phyloP scores from a whole-genome alignment of 805 yeast species.

The Kregervanrija pseudodelftensis region DNA sequence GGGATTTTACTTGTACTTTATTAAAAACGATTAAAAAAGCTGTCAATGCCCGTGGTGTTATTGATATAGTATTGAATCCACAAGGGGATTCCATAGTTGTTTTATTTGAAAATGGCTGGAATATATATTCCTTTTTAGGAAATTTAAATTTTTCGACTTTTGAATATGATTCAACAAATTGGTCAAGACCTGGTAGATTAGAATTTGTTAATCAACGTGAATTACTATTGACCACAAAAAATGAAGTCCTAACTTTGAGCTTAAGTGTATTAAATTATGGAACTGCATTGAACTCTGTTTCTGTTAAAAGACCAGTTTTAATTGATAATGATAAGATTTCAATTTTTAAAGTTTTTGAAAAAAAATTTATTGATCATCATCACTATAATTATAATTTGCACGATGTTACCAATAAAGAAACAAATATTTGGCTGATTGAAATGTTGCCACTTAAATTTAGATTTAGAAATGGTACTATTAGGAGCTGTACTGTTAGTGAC shows the following conservation, averaged over 20 bases:
- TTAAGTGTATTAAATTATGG: slow-evolving; percentile 21
- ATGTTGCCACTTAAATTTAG: slow-evolving; percentile 39
- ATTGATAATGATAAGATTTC: slow-evolving; percentile 32
- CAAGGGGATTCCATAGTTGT: slow-evolving; percentile 23
- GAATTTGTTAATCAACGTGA: slow-evolving; percentile 26
- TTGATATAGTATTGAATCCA: slow-evolving; percentile 22
- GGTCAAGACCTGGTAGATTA: slow-evolving; percentile 14
- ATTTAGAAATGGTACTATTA: slow-evolving; percentile 36
- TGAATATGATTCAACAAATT: slow-evolving; percentile 24
- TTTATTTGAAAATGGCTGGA: slow-evolving; percentile 37
- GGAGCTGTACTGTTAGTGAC: slow-evolving; percentile 34
- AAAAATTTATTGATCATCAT: slow-evolving; percentile 32
- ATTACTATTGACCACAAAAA: slow-evolving; percentile 24
- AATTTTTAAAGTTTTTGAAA: slow-evolving; percentile 41
- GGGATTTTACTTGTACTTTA: slow-evolving; percentile 23
- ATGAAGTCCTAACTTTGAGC: slow-evolving; percentile 24
- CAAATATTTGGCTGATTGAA: slow-evolving; percentile 39
- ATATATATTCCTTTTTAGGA: slow-evolving; percentile 40
- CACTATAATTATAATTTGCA: slow-evolving; percentile 15
- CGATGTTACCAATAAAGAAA: slow-evolving; percentile 28
- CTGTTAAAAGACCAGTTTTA: slow-evolving; percentile 34
- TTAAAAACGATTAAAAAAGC: slow-evolving; percentile 29
- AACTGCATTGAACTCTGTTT: slow-evolving; percentile 15
- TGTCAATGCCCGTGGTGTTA: slow-evolving; percentile 27
- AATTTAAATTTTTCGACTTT: slow-evolving; percentile 36